Conservation (phyloP, 768 basidiomycete genomes). For the Lentinula lateritia region DNA sequence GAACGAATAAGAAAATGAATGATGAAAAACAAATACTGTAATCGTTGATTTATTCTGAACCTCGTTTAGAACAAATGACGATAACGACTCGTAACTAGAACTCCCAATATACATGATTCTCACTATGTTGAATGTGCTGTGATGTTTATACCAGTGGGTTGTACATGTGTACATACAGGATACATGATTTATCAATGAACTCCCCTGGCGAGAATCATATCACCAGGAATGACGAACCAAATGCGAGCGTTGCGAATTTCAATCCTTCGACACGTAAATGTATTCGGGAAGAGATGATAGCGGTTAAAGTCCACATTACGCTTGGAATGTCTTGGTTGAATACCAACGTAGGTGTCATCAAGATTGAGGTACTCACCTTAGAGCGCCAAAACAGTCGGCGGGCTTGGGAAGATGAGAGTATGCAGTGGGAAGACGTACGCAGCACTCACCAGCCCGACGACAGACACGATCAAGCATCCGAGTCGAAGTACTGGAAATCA, state of each 20-base stretch:
- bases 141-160: no score
- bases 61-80: no score
- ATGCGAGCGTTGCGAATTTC: background rate
- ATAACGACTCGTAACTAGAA: no score
- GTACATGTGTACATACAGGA: background rate
- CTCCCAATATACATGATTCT: no score
- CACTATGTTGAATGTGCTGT: no score
- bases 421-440: background rate
- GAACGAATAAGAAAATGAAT: no score
- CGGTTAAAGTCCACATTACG: slow-evolving; percentile 6
- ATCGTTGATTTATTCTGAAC: no score
- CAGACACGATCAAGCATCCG: background rate
- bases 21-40: no score
- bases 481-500: background rate
- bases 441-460: background rate
- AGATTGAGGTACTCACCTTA: background rate
- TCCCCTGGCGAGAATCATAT: background rate
- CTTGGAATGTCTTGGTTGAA: background rate
- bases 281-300: slow-evolving; percentile 8
- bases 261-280: slow-evolving; percentile 9
- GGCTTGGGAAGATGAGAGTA: background rate
- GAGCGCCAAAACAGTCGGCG: background rate
- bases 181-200: no score
- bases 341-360: background rate
- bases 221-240: background rate